phyloP scores from a whole-genome alignment of 805 yeast genomes.

The Teunomyces funiuensis region DNA sequence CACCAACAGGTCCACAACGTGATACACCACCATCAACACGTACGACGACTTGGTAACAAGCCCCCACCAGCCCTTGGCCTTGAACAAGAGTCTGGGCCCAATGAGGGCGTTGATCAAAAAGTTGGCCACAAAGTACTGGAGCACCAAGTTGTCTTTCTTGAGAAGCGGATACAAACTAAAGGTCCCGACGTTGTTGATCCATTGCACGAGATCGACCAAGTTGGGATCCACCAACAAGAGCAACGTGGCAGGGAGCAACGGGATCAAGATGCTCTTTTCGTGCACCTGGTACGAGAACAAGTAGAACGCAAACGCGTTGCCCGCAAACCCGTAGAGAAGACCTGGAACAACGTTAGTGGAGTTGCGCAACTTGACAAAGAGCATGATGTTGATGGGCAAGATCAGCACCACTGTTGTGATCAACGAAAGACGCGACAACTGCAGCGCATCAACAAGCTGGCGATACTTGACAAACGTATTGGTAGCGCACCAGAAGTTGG shows the following conservation, averaged over 20 bases:
- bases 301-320: slow-evolving; percentile 84
- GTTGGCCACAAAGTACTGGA: slow-evolving; percentile 69
- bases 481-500: slow-evolving; percentile 96
- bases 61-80: slow-evolving; percentile 24
- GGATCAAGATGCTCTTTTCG: slow-evolving; percentile 87
- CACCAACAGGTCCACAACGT: slow-evolving; percentile 50
- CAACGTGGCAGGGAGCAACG: slow-evolving; percentile 80
- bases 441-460: slow-evolving; percentile 47
- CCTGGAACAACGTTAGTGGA: slow-evolving; percentile 17
- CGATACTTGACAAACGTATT: slow-evolving; percentile 76
- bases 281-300: slow-evolving; percentile 95
- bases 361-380: slow-evolving; percentile 13
- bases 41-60: slow-evolving; percentile 28
- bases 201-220: slow-evolving; percentile 70
- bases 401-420: slow-evolving; percentile 46
- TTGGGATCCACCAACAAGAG: slow-evolving; percentile 56
- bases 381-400: slow-evolving; percentile 21
- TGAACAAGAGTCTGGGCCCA: slow-evolving; percentile 34
- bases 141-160: slow-evolving; percentile 65
- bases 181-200: slow-evolving; percentile 83
- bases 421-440: slow-evolving; percentile 61
- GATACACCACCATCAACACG: slow-evolving; percentile 49
- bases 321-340: slow-evolving; percentile 66
- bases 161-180: slow-evolving; percentile 89
- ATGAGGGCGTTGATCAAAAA: slow-evolving; percentile 76